A percentile compares a stretch with the other conserved stretches of the same genome.
Conservation (phyloP, 495 filamentous ascomycete species). For the Tuber magnatum region DNA sequence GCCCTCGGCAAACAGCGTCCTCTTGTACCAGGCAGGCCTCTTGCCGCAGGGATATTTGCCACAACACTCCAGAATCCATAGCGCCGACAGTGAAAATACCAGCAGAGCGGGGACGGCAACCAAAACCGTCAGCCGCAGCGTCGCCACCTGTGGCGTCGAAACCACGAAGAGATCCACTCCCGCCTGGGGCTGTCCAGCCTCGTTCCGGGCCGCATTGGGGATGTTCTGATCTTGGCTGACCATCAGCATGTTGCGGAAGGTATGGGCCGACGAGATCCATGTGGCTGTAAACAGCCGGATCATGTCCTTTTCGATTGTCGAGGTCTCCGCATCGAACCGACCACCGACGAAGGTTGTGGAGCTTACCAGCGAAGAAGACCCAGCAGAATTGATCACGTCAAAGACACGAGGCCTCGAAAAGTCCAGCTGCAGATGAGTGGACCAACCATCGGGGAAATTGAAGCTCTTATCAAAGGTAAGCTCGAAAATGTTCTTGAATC, state of each 20-base stretch:
- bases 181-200: background rate
- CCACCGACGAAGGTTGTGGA: background rate
- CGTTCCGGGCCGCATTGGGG: background rate
- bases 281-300: background rate
- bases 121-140: background rate
- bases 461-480: background rate
- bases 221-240: background rate
- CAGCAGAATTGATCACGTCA: slow-evolving; percentile 5
- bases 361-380: background rate
- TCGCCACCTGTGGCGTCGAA: background rate
- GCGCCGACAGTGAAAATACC: rapidly evolving
- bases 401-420: background rate
- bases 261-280: background rate
- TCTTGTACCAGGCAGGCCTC: no score
- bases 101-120: background rate
- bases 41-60: no score
- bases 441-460: background rate
- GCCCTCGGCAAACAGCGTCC: no score
- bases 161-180: slow-evolving; percentile 2
- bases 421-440: background rate
- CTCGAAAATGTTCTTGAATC: background rate
- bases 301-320: background rate
- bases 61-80: no score
- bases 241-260: slow-evolving; percentile 7
- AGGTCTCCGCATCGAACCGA: background rate